phyloP scores from a whole-genome alignment of 2,329 filamentous ascomycete species.

The Sporothrix protearum region DNA sequence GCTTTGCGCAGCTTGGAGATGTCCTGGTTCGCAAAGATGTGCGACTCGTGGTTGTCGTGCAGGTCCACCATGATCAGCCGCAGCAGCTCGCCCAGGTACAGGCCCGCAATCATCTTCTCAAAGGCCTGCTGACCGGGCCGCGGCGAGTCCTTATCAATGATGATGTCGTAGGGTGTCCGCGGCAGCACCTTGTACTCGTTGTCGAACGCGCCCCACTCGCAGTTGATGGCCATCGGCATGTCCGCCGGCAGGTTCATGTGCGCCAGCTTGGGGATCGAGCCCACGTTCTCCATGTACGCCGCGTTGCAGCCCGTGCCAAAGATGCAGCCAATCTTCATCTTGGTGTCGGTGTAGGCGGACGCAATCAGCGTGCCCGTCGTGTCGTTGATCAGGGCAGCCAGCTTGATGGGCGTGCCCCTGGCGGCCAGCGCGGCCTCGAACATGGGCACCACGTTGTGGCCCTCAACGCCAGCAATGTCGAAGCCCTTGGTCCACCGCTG shows the following conservation, averaged over 20 bases:
- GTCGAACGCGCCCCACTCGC: conserved; percentile 95
- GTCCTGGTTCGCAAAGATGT: conserved; percentile 82
- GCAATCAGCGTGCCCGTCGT: conserved; percentile 96
- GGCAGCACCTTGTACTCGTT: conserved; percentile 88
- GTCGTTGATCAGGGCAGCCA: conserved; percentile 93
- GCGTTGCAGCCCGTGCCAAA: conserved; percentile 98
- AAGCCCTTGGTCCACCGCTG: conserved; percentile 98
- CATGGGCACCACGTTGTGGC: conserved; percentile 82
- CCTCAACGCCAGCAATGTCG: conserved; percentile 88
- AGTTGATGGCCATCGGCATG: conserved; percentile 91
- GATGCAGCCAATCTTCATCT: conserved; percentile 94
- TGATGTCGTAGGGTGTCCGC: conserved; percentile 77
- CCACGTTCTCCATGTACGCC: conserved; percentile 93
- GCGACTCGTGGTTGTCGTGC: conserved; percentile 68
- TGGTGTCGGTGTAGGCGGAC: conserved; percentile 89
- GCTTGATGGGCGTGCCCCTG: conserved; percentile 74
- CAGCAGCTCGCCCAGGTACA: conserved; percentile 94
- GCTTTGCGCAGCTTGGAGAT: conserved; percentile 75
- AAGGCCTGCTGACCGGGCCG: conserved; percentile 92
- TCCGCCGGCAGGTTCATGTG: conserved; percentile 84
- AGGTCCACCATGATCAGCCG: conserved; percentile 81
- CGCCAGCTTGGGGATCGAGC: conserved; percentile 87
- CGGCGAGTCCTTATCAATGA: conserved; percentile 86
- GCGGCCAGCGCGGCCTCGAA: conserved; percentile 74
- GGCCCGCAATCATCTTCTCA: conserved; percentile 95